A percentile compares a stretch with the other conserved stretches of the same genome.
phyloP scores from a whole-genome alignment of 805 yeast species.

The Novakomyces olei region DNA sequence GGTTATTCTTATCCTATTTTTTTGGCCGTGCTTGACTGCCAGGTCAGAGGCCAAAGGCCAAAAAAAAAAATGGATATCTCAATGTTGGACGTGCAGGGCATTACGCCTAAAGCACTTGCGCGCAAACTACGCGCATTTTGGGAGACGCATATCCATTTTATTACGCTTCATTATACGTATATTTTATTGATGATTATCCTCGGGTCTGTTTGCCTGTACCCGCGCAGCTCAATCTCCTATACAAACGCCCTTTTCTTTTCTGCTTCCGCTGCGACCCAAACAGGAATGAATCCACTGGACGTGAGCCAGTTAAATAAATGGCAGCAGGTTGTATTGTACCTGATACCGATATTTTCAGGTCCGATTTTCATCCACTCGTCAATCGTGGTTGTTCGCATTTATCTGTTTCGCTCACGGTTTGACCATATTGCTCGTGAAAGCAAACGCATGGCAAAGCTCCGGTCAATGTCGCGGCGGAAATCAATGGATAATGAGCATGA shows the following conservation, averaged over 20 bases:
- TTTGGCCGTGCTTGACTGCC: background rate
- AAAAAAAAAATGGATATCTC: background rate
- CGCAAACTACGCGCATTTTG: background rate
- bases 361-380: slow-evolving; percentile 76
- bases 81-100: background rate
- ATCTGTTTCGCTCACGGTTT: slow-evolving; percentile 75
- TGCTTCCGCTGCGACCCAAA: slow-evolving; percentile 65
- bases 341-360: slow-evolving; percentile 44
- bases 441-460: slow-evolving; percentile 56
- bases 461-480: slow-evolving; percentile 37
- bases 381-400: slow-evolving; percentile 53
- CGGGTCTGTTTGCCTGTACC: slow-evolving; percentile 58
- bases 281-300: slow-evolving; percentile 71
- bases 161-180: slow-evolving; percentile 23
- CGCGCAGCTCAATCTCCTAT: slow-evolving; percentile 39
- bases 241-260: slow-evolving; percentile 64
- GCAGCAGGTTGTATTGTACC: slow-evolving; percentile 58
- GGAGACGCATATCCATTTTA: background rate
- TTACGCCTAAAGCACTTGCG: background rate
- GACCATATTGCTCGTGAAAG: slow-evolving; percentile 61
- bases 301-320: slow-evolving; percentile 39
- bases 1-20: background rate
- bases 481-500: slow-evolving; percentile 1
- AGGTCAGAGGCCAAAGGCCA: background rate
- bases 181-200: slow-evolving; percentile 36